These are phyloP conservation scores for Silene vulgaris DNA, from an alignment of 179 eudicot genomes.

Conservation along the genomic window DNA sequence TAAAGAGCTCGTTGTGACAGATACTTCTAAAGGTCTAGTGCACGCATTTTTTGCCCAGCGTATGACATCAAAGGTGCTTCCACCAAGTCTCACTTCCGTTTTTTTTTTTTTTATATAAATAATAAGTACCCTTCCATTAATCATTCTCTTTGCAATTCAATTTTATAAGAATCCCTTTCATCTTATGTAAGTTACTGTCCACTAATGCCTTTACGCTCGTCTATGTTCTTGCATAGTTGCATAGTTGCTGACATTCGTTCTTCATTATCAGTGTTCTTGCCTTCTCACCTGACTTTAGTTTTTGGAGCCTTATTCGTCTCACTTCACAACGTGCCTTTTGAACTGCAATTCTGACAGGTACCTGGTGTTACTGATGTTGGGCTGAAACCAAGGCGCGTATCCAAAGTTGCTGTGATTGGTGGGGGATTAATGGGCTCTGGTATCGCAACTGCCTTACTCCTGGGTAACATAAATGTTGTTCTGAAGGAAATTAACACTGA, in stretches of 20 bases:
- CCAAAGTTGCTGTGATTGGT: conserved; percentile 88
- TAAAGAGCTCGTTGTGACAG: conserved; percentile 46
- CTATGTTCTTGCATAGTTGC: neutral
- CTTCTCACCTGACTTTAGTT: neutral
- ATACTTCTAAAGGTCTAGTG: conserved; percentile 72
- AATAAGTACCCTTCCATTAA: no score
- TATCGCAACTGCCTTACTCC: conserved; percentile 76
- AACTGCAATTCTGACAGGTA: conserved; percentile 45
- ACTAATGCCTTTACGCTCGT: neutral
- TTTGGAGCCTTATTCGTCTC: conserved; percentile 1
- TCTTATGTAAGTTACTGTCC: neutral
- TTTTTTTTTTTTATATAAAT: no score
- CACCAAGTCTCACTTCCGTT: neutral
- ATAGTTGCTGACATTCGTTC: neutral
- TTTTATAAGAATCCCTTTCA: neutral
- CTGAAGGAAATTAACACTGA: conserved; percentile 82
- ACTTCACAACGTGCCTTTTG: conserved; percentile 16
- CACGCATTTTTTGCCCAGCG: conserved; percentile 83
- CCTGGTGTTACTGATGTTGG: conserved; percentile 90
- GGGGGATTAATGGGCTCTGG: conserved; percentile 99
- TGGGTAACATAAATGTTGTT: conserved; percentile 60
- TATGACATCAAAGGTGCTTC: conserved; percentile 64
- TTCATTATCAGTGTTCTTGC: neutral
- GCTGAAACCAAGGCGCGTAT: conserved; percentile 62
- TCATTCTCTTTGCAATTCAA: neutral